phyloP scores from a whole-genome alignment of 1,284 basidiomycete genomes.

The Microbotryum silenes-acaulis region DNA sequence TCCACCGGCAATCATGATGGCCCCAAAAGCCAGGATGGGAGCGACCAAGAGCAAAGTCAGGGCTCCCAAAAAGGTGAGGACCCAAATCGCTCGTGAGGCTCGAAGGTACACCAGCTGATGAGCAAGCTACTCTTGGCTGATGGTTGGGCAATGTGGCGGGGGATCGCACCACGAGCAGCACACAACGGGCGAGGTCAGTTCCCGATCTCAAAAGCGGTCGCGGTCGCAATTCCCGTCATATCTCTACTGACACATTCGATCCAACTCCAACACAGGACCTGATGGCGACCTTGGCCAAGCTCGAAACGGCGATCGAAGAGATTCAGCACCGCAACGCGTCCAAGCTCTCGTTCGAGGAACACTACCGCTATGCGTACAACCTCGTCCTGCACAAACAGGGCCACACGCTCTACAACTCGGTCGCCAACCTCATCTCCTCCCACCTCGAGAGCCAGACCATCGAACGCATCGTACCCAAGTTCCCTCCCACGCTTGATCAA shows the following conservation, averaged over 20 bases:
- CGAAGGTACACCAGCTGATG: neutral
- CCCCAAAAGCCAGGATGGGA: too few species aligned
- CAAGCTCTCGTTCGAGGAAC: conserved; percentile 92
- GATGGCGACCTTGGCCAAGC: conserved; percentile 52
- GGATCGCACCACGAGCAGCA: too few species aligned
- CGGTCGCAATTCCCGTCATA: neutral
- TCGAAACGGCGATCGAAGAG: conserved; percentile 79
- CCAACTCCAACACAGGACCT: neutral
- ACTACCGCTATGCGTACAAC: conserved; percentile 79
- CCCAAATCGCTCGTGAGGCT: neutral
- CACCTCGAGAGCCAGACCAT: conserved; percentile 76
- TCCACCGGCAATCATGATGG: too few species aligned
- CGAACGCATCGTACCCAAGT: conserved; percentile 70
- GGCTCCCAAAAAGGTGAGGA: too few species aligned
- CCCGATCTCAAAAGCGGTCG: neutral
- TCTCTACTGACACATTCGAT: neutral
- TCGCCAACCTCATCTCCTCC: conserved; percentile 66
- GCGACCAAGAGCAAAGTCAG: too few species aligned
- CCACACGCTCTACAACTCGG: conserved; percentile 79
- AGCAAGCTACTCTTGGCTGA: neutral
- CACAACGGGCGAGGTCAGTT: too few species aligned
- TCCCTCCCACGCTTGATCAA: conserved; percentile 49
- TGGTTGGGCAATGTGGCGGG: neutral
- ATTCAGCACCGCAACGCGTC: conserved; percentile 93
- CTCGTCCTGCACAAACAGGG: conserved; percentile 59